Percentiles rank a stretch among this genome's conserved stretches.
Evolutionary conservation across 805 yeast species (phyloP).

Genomic region (Sugiyamaella mastotermitis): DNA sequence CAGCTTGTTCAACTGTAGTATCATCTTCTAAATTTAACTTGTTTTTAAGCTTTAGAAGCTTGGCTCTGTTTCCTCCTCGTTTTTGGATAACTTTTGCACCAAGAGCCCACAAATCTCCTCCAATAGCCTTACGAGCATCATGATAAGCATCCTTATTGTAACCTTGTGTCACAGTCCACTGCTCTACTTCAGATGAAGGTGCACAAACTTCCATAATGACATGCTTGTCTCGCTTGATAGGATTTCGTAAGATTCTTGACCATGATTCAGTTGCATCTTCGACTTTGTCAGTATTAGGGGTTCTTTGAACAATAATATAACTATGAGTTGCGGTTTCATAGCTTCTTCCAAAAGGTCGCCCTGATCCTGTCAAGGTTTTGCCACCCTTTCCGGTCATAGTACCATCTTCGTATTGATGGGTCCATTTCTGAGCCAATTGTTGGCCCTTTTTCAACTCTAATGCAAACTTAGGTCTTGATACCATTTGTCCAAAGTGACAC

Average conservation of each 20-base stretch:
- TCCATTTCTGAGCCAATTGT: conserved; percentile 67
- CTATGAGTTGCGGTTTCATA: conserved; percentile 68
- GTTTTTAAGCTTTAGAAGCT: conserved; percentile 7
- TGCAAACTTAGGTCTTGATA: conserved; percentile 73
- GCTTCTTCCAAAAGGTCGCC: conserved; percentile 67
- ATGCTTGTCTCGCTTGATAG: conserved; percentile 75
- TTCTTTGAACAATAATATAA: conserved; percentile 66
- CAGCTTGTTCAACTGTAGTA: conserved; percentile 1
- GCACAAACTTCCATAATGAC: conserved; percentile 76
- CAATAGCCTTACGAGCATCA: conserved; percentile 81
- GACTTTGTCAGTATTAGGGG: conserved; percentile 31
- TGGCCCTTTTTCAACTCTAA: conserved; percentile 82
- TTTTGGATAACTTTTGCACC: conserved; percentile 49
- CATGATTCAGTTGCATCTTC: conserved; percentile 37
- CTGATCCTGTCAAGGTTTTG: conserved; percentile 56
- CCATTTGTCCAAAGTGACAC: conserved; percentile 67
- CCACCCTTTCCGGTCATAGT: conserved; percentile 50
- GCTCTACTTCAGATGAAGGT: conserved; percentile 72
- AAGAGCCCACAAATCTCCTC: conserved; percentile 84
- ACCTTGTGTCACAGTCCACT: conserved; percentile 82
- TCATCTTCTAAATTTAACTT: conserved; percentile 1
- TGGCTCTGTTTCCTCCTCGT: conserved; percentile 26
- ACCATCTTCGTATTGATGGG: conserved; percentile 31
- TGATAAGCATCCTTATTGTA: conserved; percentile 69
- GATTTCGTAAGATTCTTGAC: conserved; percentile 66